Percentiles rank a stretch among this genome's conserved stretches.
phyloP scores from a whole-genome alignment of 2,329 filamentous ascomycete species.

The Botrytis byssoidea region DNA sequence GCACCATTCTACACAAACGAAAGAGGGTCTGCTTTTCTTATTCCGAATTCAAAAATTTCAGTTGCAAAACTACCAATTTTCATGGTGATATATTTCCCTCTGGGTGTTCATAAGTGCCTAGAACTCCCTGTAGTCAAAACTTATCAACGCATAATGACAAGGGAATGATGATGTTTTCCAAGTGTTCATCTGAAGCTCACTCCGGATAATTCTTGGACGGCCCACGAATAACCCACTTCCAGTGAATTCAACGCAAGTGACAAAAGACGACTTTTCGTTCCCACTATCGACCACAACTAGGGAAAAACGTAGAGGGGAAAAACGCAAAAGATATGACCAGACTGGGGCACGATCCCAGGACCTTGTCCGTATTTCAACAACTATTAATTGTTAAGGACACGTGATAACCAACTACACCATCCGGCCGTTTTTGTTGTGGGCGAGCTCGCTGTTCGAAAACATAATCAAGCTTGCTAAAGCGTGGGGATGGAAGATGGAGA shows the following conservation, averaged over 20 bases:
- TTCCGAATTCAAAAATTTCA: background rate
- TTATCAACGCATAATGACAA: background rate
- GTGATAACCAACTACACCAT: constrained; percentile 20
- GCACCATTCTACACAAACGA: background rate
- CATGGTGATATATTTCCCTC: background rate
- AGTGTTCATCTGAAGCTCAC: background rate
- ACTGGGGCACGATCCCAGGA: constrained; percentile 19
- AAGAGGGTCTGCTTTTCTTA: background rate
- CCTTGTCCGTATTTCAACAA: constrained; percentile 17
- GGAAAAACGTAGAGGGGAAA: no score
- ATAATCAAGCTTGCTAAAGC: background rate
- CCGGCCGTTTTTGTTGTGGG: background rate
- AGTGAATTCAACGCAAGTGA: background rate
- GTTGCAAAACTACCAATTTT: background rate
- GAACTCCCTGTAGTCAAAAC: background rate
- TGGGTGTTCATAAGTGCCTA: background rate
- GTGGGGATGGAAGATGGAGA: background rate
- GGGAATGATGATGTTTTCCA: background rate
- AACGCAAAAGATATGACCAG: constrained; percentile 5
- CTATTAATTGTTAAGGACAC: constrained; percentile 12
- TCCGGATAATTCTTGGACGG: background rate
- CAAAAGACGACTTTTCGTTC: background rate
- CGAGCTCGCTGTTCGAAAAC: accelerated
- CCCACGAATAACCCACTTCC: background rate
- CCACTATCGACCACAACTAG: no score